These are phyloP conservation scores for Hypoxylon sp. DNA, from an alignment of 2,329 filamentous ascomycete genomes.

Conservation along the genomic window DNA sequence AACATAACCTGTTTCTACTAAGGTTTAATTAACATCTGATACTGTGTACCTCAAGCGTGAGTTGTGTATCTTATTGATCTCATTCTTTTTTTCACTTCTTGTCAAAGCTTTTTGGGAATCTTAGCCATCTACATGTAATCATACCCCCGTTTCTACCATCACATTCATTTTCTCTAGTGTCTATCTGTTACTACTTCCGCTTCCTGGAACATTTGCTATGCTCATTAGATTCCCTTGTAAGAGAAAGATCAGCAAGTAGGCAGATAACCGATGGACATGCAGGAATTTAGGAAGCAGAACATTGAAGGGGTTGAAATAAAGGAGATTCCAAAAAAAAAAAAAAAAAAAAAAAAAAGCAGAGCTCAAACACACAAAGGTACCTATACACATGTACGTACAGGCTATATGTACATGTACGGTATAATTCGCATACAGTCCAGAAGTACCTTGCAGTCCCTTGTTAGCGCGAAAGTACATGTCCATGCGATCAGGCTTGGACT, in stretches of 20 bases:
- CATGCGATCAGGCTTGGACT: slow-evolving; percentile 38
- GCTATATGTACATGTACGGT: slow-evolving; percentile 14
- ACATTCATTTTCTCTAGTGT: slow-evolving; percentile 14
- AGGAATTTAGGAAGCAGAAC: slow-evolving; percentile 10
- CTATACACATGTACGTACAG: slow-evolving; percentile 12
- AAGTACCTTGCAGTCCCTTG: slow-evolving; percentile 53
- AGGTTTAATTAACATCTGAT: slow-evolving; percentile 32
- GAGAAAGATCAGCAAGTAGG: slow-evolving; percentile 21
- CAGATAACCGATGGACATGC: slow-evolving; percentile 15
- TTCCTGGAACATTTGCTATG: slow-evolving; percentile 21
- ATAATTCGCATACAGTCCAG: slow-evolving; percentile 1
- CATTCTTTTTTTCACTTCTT: slow-evolving; percentile 15
- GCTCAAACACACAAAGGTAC: slow-evolving; percentile 7
- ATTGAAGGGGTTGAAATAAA: slow-evolving; percentile 15
- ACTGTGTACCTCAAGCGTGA: slow-evolving; percentile 33
- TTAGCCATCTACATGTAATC: slow-evolving; percentile 17
- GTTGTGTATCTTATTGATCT: slow-evolving; percentile 19
- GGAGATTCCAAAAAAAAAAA: slow-evolving; percentile 17
- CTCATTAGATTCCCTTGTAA: slow-evolving; percentile 16
- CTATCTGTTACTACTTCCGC: slow-evolving; percentile 13
- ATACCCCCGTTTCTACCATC: slow-evolving; percentile 17
- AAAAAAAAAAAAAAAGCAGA: too few species aligned
- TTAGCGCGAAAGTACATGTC: slow-evolving; percentile 52
- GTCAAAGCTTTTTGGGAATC: slow-evolving; percentile 26
- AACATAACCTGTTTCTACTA: slow-evolving; percentile 29